Evolutionary conservation across 345 rosid species (phyloP).

Genomic region (Hypericum perforatum): DNA sequence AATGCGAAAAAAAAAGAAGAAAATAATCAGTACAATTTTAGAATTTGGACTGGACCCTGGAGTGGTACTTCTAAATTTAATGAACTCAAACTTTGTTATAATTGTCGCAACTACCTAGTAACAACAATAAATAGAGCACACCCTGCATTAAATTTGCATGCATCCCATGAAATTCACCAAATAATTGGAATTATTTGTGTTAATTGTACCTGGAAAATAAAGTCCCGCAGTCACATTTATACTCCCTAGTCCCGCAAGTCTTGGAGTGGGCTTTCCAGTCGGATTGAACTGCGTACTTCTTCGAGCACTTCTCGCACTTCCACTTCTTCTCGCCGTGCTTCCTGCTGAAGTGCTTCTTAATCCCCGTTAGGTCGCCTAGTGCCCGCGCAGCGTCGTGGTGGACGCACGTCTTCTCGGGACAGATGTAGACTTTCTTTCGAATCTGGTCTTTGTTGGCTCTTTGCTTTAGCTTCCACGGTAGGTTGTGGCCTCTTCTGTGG

Average conservation of each 20-base stretch:
- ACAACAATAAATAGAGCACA: background rate
- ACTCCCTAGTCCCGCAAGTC: conserved; percentile 93
- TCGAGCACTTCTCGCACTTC: conserved; percentile 95
- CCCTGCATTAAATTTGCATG: conserved; percentile 26
- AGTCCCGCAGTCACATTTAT: conserved; percentile 92
- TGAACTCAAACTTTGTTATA: background rate
- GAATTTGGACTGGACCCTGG: too few species aligned
- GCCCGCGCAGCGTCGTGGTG: conserved; percentile 85
- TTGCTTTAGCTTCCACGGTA: conserved; percentile 91
- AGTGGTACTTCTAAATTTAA: conserved; percentile 11
- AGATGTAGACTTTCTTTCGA: conserved; percentile 68
- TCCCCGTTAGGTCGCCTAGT: conserved; percentile 91
- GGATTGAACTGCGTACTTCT: conserved; percentile 92
- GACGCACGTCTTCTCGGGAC: conserved; percentile 87
- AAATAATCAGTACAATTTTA: too few species aligned
- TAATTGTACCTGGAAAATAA: conserved; percentile 68
- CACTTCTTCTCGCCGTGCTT: conserved; percentile 97
- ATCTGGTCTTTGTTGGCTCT: conserved; percentile 51
- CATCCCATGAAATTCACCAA: conserved; percentile 9
- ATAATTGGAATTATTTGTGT: background rate
- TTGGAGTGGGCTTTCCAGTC: conserved; percentile 98
- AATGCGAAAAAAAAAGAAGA: background rate
- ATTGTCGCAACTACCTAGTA: conserved; percentile 11
- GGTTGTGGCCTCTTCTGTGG: conserved; percentile 90
- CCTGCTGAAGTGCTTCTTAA: conserved; percentile 85